These are phyloP conservation scores for Terana coerulea DNA, from an alignment of 768 basidiomycete species.

Conservation along the genomic window DNA sequence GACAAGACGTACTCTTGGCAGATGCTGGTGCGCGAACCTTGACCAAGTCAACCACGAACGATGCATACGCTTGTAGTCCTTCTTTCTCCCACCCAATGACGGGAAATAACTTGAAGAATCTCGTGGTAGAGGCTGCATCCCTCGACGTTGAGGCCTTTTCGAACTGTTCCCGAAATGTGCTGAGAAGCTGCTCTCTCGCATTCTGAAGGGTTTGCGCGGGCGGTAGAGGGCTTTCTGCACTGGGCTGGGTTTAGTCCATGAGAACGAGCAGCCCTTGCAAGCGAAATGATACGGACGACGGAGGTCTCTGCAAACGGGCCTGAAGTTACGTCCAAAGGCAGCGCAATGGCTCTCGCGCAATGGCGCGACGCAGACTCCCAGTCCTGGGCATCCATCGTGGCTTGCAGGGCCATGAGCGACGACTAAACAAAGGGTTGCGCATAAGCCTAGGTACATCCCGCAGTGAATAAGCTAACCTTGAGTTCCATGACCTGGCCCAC, in stretches of 20 bases:
- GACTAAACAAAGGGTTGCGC: constrained; percentile 38
- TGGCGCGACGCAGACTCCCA: constrained; percentile 95
- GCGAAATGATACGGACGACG: constrained; percentile 49
- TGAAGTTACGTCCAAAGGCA: constrained; percentile 72
- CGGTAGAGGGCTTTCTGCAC: constrained; percentile 80
- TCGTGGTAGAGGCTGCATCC: constrained; percentile 82
- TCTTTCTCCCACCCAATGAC: constrained; percentile 91
- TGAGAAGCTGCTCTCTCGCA: constrained; percentile 70
- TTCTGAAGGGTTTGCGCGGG: constrained; percentile 79
- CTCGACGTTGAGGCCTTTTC: constrained; percentile 73
- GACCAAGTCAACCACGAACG: constrained; percentile 90
- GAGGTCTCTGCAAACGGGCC: constrained; percentile 84
- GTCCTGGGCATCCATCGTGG: constrained; percentile 73
- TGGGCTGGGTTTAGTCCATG: constrained; percentile 57
- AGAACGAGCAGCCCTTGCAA: constrained; percentile 2
- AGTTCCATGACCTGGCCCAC: constrained; percentile 94
- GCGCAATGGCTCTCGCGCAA: constrained; percentile 85
- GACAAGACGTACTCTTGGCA: constrained; percentile 73
- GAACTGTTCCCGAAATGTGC: constrained; percentile 78
- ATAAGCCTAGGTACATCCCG: too few species aligned
- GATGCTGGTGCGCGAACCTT: constrained; percentile 71
- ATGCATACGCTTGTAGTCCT: constrained; percentile 88
- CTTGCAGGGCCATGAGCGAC: constrained; percentile 54
- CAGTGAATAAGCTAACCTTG: constrained; percentile 57
- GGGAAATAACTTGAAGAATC: constrained; percentile 97